Base-by-base conservation (phyloP, 352 stramenopile genomes). In the Phytophthora melonis region DNA sequence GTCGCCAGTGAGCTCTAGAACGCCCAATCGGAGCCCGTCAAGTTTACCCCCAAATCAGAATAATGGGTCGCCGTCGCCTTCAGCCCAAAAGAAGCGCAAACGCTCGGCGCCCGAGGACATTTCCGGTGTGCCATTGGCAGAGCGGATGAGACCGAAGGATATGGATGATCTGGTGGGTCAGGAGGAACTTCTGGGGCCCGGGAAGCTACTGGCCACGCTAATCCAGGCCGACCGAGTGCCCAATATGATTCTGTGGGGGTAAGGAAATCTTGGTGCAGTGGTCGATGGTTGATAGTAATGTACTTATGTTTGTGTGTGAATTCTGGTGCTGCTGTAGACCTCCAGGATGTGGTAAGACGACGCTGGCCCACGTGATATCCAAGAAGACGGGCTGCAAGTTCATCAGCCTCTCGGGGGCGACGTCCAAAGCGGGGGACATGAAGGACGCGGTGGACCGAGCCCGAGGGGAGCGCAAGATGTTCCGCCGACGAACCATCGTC, bases 181-280 rank as follows among this genome's bases (percentile, higher is more conserved):
- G 47, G 86, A 93, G 7, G 84, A 94, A 57, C 80, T 94, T 8
- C 57, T 93, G 13, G 83, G 82, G 0, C 66, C 81, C 10, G 84
- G 84, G 49, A 94, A 93, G 74, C 76, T 90, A 0, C 60, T 95
- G 3, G 63, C 79, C 18, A 79, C 80, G 39, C 69, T 95, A 18
- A 91, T 93, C 36, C 70, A 93, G 23, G 79, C 80, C 10, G 82
- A 94, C 63, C 82, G 81, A 69, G 83, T 94, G 63, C 89, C 88
- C 5, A 95, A 92, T 66, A 96, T 96, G 87, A 94, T 96, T 70
- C 70, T 96, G 0, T 96, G 89, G 89, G 87, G 89, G 86, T 93
- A 79, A 21, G 14, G 60, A 68, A 14, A 7, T 21, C 0, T 19
- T 23, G 0, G 6, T 70, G n/a, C 14, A 54, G 18, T 53, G 32